Conservation (phyloP, 148 eudicot genomes). For the Drosera capensis region DNA sequence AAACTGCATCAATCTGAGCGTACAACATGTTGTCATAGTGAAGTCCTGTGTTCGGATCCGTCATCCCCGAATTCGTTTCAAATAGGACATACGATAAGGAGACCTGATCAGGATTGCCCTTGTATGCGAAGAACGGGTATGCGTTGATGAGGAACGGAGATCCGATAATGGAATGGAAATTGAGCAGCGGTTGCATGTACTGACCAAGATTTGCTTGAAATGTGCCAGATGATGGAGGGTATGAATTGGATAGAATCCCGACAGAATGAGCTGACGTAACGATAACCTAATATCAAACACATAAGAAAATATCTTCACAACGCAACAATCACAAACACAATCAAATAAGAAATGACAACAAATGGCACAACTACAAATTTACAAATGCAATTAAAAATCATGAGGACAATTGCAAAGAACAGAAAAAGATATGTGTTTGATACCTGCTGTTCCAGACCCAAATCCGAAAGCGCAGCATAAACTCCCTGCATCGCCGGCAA, state of each 20-base stretch:
- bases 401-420: too few species aligned
- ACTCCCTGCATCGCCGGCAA: slow-evolving; percentile 70
- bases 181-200: slow-evolving; percentile 47
- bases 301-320: too few species aligned
- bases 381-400: too few species aligned
- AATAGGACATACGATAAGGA: slow-evolving; percentile 50
- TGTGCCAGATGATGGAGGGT: slow-evolving; percentile 70
- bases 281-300: too few species aligned
- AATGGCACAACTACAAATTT: too few species aligned
- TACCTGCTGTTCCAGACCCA: slow-evolving; percentile 39
- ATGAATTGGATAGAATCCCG: slow-evolving; percentile 46
- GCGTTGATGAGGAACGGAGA: slow-evolving; percentile 77
- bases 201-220: slow-evolving; percentile 39
- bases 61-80: slow-evolving; percentile 43
- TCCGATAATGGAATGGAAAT: slow-evolving; percentile 34
- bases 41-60: slow-evolving; percentile 39
- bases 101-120: slow-evolving; percentile 36
- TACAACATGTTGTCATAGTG: slow-evolving; percentile 81
- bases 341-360: too few species aligned
- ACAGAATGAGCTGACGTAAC: slow-evolving; percentile 70
- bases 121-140: slow-evolving; percentile 78
- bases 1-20: slow-evolving; percentile 86
- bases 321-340: too few species aligned
- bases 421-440: too few species aligned
- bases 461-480: slow-evolving; percentile 27